Percentiles rank a stretch among this genome's conserved stretches.
Conservation (phyloP, 352 stramenopile species). For the Globisporangium megalacanthum region DNA sequence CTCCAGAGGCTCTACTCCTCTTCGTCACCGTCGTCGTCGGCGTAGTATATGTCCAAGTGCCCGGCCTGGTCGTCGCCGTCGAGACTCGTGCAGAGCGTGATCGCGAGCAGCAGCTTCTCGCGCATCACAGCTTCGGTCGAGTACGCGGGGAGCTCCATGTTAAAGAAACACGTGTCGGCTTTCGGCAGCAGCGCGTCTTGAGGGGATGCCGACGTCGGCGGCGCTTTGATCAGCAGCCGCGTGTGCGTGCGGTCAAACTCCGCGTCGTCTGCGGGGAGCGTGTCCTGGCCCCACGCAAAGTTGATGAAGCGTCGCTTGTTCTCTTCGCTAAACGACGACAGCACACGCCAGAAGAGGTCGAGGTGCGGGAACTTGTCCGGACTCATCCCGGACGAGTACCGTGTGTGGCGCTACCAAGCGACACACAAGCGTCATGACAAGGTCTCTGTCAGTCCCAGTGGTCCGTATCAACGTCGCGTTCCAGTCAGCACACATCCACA, state of each 20-base stretch:
- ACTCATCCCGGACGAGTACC: conserved; percentile 75
- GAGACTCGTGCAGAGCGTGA: conserved; percentile 79
- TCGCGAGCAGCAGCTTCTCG: conserved; percentile 63
- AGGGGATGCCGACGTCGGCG: conserved; percentile 22
- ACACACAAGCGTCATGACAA: background rate
- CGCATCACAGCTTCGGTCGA: conserved; percentile 63
- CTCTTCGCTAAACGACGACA: conserved; percentile 53
- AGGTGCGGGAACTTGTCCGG: conserved; percentile 65
- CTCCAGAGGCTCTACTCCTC: conserved; percentile 29
- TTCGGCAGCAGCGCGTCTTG: conserved; percentile 68
- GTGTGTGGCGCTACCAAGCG: conserved; percentile 52
- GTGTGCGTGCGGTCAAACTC: conserved; percentile 79
- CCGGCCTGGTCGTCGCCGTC: conserved; percentile 72
- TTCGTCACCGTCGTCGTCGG: conserved; percentile 51
- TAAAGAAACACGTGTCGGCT: conserved; percentile 84
- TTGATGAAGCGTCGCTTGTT: conserved; percentile 84
- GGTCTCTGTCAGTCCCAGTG: background rate
- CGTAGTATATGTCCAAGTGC: conserved; percentile 67
- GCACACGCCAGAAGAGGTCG: conserved; percentile 70
- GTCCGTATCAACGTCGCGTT: background rate
- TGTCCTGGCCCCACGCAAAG: conserved; percentile 83
- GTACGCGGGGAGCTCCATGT: conserved; percentile 78
- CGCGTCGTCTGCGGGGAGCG: conserved; percentile 63
- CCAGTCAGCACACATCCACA: background rate
- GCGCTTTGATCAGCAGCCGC: conserved; percentile 65